Base-by-base conservation (phyloP, 306 rosid species). In the Ceratonia siliqua region DNA sequence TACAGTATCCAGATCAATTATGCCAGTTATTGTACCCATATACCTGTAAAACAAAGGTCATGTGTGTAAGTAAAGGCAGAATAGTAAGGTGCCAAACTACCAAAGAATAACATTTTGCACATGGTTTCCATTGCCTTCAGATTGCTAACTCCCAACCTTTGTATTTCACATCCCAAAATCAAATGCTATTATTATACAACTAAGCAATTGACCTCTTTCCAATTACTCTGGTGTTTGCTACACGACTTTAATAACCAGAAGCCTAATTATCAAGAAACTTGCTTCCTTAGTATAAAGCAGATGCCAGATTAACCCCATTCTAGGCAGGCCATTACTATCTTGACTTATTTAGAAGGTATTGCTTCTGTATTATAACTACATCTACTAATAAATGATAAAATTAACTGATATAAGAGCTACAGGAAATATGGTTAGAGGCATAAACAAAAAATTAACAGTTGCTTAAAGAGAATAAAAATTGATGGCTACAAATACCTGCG, bases 1-100 rank as follows among this genome's bases (percentile, higher is more conserved):
- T 82, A 88, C 94, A 65, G 89, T 73, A 79, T 92, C 96, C 79
- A 90, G 70, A 75, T 92, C 98, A 79, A 87, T 87, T 81, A 92
- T 88, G 79, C 96, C 98, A 62, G 96, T 92, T 82, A 92, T 92
- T 0, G 98, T 92, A 81, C 98, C 98, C 98, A 92, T 90, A 90
- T 92, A 92, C 89, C 98, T 92, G 69, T 69, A 71, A 50, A 56
- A 74, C 28, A 67, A 43, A 78, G 48, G 48, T 39, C 18, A 59
- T 12, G 35, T 18, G 20, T 50, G 57, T 74, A 43, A 67, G 78
- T 54, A 75, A 57, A 71, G 43, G 58, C 28, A 62, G 58, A 35
- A 55, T 6, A 38, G 32, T 6, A 42, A 4, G 12, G 4, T 14
- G 28, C 42, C 59, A 45, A 28, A 17, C 63, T 15, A 61, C 68